Evolutionary conservation across 2,329 filamentous ascomycete species (phyloP).

Genomic region (Coleophoma cylindrospora): DNA sequence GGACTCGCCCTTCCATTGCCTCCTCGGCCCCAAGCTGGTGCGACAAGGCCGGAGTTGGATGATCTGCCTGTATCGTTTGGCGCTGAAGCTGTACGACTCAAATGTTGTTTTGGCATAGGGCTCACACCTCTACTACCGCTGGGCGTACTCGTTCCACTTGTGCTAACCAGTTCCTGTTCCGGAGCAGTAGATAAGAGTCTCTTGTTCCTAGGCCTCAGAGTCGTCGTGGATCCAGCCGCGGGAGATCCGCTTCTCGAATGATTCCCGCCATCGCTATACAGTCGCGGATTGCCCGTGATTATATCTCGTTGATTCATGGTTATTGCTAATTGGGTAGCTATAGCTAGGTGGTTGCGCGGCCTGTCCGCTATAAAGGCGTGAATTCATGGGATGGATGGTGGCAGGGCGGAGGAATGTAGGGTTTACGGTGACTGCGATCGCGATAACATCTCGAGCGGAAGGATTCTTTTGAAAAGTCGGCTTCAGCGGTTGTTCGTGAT

Average conservation of each 20-base stretch:
- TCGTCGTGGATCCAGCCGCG: conserved; percentile 6
- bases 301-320: conserved; percentile 1
- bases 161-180: conserved; percentile 24
- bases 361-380: conserved; percentile 15
- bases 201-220: conserved; percentile 23
- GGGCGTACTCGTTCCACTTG: conserved; percentile 26
- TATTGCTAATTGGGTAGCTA: not conserved
- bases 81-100: conserved; percentile 12
- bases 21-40: conserved; percentile 5
- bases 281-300: conserved; percentile 6
- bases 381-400: conserved; percentile 11
- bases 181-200: conserved; percentile 19
- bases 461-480: not conserved
- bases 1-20: conserved; percentile 6
- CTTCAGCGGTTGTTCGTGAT: not conserved
- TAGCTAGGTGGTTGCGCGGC: conserved; percentile 10
- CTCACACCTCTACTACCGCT: conserved; percentile 39
- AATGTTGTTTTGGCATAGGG: conserved; percentile 41
- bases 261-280: conserved; percentile 2
- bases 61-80: conserved; percentile 1
- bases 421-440: not conserved
- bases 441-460: not conserved
- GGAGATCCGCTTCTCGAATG: conserved; percentile 1
- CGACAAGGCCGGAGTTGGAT: conserved; percentile 11
- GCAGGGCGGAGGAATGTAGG: not conserved